Percentiles rank a stretch among this genome's conserved stretches.
Conservation (phyloP, 2,329 filamentous ascomycete species). For the Alternaria consortialis region DNA sequence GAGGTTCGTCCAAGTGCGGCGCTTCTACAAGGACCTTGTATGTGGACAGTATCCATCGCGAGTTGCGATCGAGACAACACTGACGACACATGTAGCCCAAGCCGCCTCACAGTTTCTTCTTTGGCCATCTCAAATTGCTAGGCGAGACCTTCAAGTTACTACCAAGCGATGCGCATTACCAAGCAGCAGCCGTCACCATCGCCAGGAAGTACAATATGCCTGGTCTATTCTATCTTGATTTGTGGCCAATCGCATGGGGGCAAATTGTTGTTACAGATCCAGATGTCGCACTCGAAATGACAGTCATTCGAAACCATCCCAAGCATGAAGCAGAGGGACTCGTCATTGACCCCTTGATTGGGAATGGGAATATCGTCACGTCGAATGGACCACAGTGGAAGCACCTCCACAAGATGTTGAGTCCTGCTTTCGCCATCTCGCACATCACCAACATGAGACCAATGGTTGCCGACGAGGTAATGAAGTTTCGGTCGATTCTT, state of each 20-base stretch:
- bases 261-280: slow-evolving; percentile 50
- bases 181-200: slow-evolving; percentile 47
- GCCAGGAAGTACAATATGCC: slow-evolving; percentile 48
- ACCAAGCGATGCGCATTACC: slow-evolving; percentile 49
- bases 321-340: slow-evolving; percentile 37
- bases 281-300: slow-evolving; percentile 52
- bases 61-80: not conserved
- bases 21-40: slow-evolving; percentile 37
- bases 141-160: slow-evolving; percentile 45
- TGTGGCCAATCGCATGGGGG: slow-evolving; percentile 53
- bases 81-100: slow-evolving; percentile 40
- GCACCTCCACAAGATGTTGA: slow-evolving; percentile 45
- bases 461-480: slow-evolving; percentile 35
- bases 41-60: not conserved
- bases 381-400: slow-evolving; percentile 49
- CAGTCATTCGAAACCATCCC: slow-evolving; percentile 43
- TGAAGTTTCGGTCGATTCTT: slow-evolving; percentile 41
- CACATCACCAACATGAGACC: slow-evolving; percentile 43
- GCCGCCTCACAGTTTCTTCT: slow-evolving; percentile 54
- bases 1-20: slow-evolving; percentile 32
- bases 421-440: slow-evolving; percentile 46
- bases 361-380: slow-evolving; percentile 39
- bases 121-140: slow-evolving; percentile 54
- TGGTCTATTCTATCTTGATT: slow-evolving; percentile 55
- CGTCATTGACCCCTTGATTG: slow-evolving; percentile 39